A percentile compares a stretch with the other conserved stretches of the same genome.
Evolutionary conservation across 129 eudicot species (phyloP).

Genomic region (Artemisia argyi): DNA sequence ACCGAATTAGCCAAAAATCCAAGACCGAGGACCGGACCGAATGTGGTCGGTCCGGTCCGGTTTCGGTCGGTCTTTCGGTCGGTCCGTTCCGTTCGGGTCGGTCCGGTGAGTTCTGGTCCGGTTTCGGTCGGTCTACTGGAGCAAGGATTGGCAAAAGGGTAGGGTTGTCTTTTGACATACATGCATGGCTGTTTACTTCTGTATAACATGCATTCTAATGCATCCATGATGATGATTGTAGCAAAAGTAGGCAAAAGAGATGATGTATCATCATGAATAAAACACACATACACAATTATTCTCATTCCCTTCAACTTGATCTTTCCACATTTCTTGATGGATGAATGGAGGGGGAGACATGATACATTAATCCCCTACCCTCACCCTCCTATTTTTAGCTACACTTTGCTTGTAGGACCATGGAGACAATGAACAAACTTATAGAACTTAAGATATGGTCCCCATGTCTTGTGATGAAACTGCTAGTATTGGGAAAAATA

Average conservation of each 20-base stretch:
- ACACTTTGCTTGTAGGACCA: conserved; percentile 34
- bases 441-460: conserved; percentile 30
- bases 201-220: conserved; percentile 19
- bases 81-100: no score
- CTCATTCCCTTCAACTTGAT: conserved; percentile 22
- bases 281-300: conserved; percentile 28
- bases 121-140: no score
- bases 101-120: no score
- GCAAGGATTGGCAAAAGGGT: not conserved
- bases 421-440: conserved; percentile 14
- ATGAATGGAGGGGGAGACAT: conserved; percentile 35
- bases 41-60: no score
- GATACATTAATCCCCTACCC: conserved; percentile 26
- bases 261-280: conserved; percentile 28
- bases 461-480: conserved; percentile 32
- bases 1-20: no score
- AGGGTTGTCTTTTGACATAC: conserved; percentile 6
- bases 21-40: no score
- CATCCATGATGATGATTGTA: conserved; percentile 15
- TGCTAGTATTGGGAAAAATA: conserved; percentile 29
- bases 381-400: conserved; percentile 8
- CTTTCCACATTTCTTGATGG: conserved; percentile 20
- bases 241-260: conserved; percentile 32
- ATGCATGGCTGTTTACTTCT: conserved; percentile 16
- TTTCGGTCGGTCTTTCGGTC: no score